Evolutionary conservation across 495 filamentous ascomycete species (phyloP).

Genomic region (Neurospora sp.): DNA sequence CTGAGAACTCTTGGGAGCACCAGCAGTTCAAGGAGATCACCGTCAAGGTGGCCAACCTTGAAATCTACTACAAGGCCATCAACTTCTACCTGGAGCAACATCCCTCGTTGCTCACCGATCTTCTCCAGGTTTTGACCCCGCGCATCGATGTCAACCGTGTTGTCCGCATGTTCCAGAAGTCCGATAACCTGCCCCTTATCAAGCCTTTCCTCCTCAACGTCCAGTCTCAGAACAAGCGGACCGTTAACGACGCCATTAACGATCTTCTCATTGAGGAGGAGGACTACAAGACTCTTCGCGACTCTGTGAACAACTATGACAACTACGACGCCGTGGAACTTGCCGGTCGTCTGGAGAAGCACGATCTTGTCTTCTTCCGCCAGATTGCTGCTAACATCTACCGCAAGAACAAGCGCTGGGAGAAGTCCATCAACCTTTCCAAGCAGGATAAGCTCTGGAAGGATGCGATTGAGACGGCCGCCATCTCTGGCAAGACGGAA

Average conservation of each 20-base stretch:
- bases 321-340: conserved; percentile 98
- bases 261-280: conserved; percentile 98
- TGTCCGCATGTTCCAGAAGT: conserved; percentile 95
- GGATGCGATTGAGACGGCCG: conserved; percentile 97
- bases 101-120: conserved; percentile 86
- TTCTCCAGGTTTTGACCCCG: conserved; percentile 82
- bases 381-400: conserved; percentile 98
- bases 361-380: conserved; percentile 98
- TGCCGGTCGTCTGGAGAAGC: conserved; percentile 85
- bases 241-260: conserved; percentile 97
- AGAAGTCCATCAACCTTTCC: conserved; percentile 95
- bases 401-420: conserved; percentile 99
- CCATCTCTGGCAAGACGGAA: conserved; percentile 83
- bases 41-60: conserved; percentile 95
- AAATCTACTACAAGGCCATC: conserved; percentile 96
- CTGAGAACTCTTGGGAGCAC: conserved; percentile 97
- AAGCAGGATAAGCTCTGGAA: conserved; percentile 99
- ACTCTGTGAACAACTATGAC: conserved; percentile 97
- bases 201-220: conserved; percentile 98
- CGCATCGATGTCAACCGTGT: conserved; percentile 98
- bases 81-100: conserved; percentile 98
- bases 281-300: conserved; percentile 95
- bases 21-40: conserved; percentile 99
- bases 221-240: conserved; percentile 93
- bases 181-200: conserved; percentile 96